These are phyloP conservation scores for Cordyceps pruinosa DNA, from an alignment of 2,329 filamentous ascomycete species.

Conservation along the genomic window DNA sequence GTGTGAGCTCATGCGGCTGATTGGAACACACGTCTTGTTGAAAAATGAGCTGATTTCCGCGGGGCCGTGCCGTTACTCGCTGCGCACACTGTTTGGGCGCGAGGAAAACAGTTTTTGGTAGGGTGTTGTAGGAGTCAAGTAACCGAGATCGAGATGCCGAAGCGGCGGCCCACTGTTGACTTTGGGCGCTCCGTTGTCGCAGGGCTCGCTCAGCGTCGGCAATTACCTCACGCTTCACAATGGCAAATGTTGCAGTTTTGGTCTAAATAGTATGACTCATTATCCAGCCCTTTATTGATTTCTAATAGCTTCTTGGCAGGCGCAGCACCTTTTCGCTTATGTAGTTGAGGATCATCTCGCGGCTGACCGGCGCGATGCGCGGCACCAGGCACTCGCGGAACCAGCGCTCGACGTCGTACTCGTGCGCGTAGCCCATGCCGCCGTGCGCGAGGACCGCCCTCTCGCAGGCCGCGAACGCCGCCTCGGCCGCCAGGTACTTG, in stretches of 20 bases:
- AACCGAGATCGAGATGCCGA: conserved; percentile 12
- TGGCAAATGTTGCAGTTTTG: not conserved
- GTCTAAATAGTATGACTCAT: not conserved
- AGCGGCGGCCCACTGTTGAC: not conserved
- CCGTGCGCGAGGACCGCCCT: conserved; percentile 52
- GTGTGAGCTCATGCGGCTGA: not conserved
- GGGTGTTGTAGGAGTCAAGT: conserved; percentile 9
- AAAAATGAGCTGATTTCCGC: not conserved
- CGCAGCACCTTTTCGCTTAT: conserved; percentile 61
- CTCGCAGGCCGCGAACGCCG: conserved; percentile 56
- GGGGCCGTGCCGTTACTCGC: not conserved
- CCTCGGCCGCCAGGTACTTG: conserved; percentile 63
- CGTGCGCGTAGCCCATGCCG: conserved; percentile 58
- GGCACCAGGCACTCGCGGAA: conserved; percentile 59
- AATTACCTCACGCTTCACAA: not conserved
- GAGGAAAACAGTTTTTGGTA: not conserved
- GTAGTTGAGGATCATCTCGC: conserved; percentile 73
- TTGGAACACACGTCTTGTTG: not conserved
- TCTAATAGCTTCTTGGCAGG: conserved; percentile 59
- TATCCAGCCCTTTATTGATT: not conserved
- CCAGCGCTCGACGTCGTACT: conserved; percentile 60
- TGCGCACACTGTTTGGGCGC: not conserved
- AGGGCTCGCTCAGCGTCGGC: not conserved
- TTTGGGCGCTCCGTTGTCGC: not conserved
- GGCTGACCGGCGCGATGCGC: conserved; percentile 55